Conservation (phyloP, 306 rosid genomes). For the Morella rubra region DNA sequence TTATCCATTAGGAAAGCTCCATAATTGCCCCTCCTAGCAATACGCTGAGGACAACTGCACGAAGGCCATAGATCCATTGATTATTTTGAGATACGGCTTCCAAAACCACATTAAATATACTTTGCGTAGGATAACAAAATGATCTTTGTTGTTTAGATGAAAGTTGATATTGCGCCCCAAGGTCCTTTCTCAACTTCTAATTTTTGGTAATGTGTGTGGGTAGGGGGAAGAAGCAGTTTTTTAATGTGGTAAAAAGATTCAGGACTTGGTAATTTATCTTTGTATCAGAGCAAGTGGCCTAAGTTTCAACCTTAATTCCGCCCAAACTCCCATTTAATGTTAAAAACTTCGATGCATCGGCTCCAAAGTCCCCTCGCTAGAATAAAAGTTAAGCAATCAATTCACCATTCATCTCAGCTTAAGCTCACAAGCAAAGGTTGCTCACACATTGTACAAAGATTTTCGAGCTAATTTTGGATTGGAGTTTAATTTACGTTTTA, state of each 20-base stretch:
- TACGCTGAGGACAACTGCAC: slow-evolving; percentile 94
- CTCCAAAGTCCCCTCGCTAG: too few species aligned
- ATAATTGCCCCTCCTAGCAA: slow-evolving; percentile 80
- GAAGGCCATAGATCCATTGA: slow-evolving; percentile 13
- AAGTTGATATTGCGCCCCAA: background rate
- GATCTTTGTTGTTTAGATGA: background rate
- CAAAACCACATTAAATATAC: background rate
- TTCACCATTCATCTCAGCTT: background rate
- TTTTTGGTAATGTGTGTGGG: too few species aligned
- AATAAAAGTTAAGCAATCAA: background rate
- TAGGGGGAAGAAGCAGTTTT: too few species aligned
- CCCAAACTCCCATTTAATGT: too few species aligned
- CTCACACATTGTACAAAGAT: background rate
- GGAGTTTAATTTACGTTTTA: background rate
- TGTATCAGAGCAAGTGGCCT: too few species aligned
- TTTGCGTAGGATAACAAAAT: background rate
- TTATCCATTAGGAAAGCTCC: slow-evolving; percentile 98
- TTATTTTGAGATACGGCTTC: slow-evolving; percentile 1
- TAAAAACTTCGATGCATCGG: too few species aligned
- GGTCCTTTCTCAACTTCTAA: too few species aligned
- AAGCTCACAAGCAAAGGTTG: too few species aligned
- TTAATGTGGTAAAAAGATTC: too few species aligned
- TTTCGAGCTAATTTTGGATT: too few species aligned
- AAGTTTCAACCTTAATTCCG: too few species aligned
- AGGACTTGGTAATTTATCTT: background rate